Conservation (phyloP, 257 asterid species). For the Solanum tarapatanum region DNA sequence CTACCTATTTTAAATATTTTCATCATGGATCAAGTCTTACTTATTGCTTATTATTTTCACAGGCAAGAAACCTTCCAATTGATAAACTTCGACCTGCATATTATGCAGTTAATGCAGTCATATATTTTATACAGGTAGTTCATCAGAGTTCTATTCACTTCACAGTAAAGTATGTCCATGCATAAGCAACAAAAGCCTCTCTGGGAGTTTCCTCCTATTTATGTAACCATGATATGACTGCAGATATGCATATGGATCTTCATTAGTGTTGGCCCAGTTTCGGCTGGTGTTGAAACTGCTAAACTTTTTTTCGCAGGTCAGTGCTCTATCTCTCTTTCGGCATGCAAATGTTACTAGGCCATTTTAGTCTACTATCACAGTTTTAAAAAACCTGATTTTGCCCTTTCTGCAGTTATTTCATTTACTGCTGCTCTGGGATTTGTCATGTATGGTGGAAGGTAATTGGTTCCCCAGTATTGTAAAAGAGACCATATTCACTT, state of each 20-base stretch:
- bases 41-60: neutral
- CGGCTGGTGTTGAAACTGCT: constrained; percentile 16
- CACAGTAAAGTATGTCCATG: neutral
- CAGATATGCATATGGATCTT: constrained; percentile 21
- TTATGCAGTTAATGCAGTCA: constrained; percentile 13
- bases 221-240: neutral
- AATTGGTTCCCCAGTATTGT: neutral
- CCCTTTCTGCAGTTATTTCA: constrained; percentile 26
- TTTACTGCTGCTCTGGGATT: constrained; percentile 32
- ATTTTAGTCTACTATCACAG: neutral
- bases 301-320: constrained; percentile 16
- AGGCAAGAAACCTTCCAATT: constrained; percentile 32
- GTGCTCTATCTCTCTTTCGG: neutral
- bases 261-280: constrained; percentile 10
- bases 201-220: neutral
- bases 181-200: neutral
- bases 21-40: neutral
- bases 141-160: neutral
- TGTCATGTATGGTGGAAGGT: constrained; percentile 33
- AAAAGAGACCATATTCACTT: neutral
- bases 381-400: neutral
- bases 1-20: neutral
- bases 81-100: constrained; percentile 21
- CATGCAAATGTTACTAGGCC: neutral
- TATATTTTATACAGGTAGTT: constrained; percentile 20